Conservation (phyloP, 2,329 filamentous ascomycete species). For the Epichloe coenophiala region DNA sequence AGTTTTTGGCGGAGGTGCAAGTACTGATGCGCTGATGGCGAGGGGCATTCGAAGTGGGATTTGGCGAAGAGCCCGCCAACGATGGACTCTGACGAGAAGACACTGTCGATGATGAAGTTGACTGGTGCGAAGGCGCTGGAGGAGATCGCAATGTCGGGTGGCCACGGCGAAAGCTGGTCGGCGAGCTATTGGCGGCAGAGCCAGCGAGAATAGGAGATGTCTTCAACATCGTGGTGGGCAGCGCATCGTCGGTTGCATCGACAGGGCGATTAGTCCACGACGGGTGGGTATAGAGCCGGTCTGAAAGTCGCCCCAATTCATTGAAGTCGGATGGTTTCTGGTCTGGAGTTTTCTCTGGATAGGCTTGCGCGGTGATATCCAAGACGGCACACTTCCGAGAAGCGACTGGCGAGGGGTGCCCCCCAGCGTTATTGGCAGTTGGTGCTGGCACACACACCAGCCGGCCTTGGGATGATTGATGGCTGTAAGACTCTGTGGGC, state of each 20-base stretch:
- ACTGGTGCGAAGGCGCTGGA: conserved; percentile 14
- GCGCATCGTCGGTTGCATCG: conserved; percentile 27
- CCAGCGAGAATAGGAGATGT: conserved; percentile 38
- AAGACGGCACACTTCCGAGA: background rate
- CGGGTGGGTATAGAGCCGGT: background rate
- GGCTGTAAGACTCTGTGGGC: background rate
- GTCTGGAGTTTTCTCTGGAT: background rate
- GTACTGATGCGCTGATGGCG: conserved; percentile 10
- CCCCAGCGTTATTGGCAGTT: background rate
- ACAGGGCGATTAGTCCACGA: background rate
- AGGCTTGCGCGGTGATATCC: background rate
- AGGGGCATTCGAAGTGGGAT: conserved; percentile 8
- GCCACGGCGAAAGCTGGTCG: conserved; percentile 28
- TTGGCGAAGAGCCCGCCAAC: conserved; percentile 9
- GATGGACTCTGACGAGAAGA: conserved; percentile 2
- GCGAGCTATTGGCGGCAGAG: conserved; percentile 36
- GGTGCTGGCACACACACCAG: background rate
- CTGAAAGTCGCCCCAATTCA: background rate
- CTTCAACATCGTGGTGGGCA: conserved; percentile 45
- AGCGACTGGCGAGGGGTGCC: background rate
- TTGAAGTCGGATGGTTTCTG: background rate
- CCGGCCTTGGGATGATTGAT: background rate
- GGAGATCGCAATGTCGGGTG: conserved; percentile 12
- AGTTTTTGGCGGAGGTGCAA: background rate
- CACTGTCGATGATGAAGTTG: conserved; percentile 9